These are phyloP conservation scores for Mycena indigotica DNA, from an alignment of 768 basidiomycete genomes.

Conservation along the genomic window DNA sequence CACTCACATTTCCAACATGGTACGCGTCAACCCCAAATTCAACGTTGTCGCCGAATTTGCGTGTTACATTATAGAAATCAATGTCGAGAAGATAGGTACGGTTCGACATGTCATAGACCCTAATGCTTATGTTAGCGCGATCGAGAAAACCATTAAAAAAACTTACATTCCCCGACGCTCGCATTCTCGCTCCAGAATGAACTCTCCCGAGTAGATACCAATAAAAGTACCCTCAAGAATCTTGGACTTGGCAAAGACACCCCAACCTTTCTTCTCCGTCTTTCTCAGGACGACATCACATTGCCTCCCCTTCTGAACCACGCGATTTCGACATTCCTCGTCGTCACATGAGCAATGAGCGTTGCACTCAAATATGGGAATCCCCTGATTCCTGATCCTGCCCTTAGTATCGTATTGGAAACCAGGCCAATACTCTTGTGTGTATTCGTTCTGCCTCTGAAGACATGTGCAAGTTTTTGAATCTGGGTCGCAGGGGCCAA, in stretches of 20 bases:
- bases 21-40: slow-evolving; percentile 82
- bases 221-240: slow-evolving; percentile 74
- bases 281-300: slow-evolving; percentile 64
- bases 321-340: slow-evolving; percentile 74
- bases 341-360: slow-evolving; percentile 78
- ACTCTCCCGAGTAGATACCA: slow-evolving; percentile 85
- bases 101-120: slow-evolving; percentile 73
- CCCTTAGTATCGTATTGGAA: slow-evolving; percentile 74
- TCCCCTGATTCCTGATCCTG: slow-evolving; percentile 47
- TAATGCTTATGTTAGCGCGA: no score
- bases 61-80: slow-evolving; percentile 55
- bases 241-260: slow-evolving; percentile 69
- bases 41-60: slow-evolving; percentile 47
- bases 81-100: slow-evolving; percentile 82
- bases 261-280: slow-evolving; percentile 85
- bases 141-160: background rate
- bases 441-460: slow-evolving; percentile 50
- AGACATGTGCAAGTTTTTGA: slow-evolving; percentile 75
- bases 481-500: slow-evolving; percentile 73
- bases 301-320: slow-evolving; percentile 80
- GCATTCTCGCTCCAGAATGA: slow-evolving; percentile 67
- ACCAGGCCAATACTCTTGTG: slow-evolving; percentile 36
- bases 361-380: slow-evolving; percentile 87
- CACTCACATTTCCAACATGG: slow-evolving; percentile 78
- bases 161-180: slow-evolving; percentile 70